Evolutionary conservation across 2,329 filamentous ascomycete species (phyloP), one percentile per base, ranked within the genome.

Genomic region (Coniochaeta pulveracea): DNA sequence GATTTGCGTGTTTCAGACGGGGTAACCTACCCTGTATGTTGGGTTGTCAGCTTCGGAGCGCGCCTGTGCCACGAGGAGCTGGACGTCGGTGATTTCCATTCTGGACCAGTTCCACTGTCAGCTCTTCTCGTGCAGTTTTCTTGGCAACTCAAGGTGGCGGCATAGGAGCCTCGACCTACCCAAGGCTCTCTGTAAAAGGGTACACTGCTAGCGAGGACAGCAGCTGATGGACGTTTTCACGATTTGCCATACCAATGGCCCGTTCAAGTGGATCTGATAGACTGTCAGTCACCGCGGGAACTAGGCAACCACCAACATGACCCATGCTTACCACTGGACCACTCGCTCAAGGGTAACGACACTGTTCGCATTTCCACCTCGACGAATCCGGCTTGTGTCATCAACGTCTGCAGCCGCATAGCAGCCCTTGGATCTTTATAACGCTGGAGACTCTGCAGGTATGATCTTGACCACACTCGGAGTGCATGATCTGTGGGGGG

Each of bases 311-410:
- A n/a, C n/a, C n/a, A n/a, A n/a, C n/a, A n/a, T n/a, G n/a, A n/a
- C n/a, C n/a, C n/a, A n/a, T n/a, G n/a, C n/a, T 46, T 60, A 85
- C 81, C 69, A 41, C 51, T 72, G 14, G 77, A 64, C 81, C 81
- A 86, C 19, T 61, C 72, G 49, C 76, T 82, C 52, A 83, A 71
- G 11, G 78, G 80, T 33, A 85, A 52, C 33, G 66, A 73, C 38
- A 85, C 66, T 57, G 83, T 68, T 32, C 61, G 65, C 7, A 66
- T 64, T 46, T 84, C 78, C 25, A 85, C 66, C 23, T 84, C 74
- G 5, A 69, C 69, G 47, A 86, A 78, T 0, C 81, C 81, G 6
- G 75, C 72, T 28, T 60, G 61, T 27, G 57, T 59, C 58, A 82
- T 67, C 57, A 73, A 65, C 12, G 48, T 56, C n/a, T 64, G 63